A percentile compares a stretch with the other conserved stretches of the same genome.
Evolutionary conservation across 345 rosid genomes (phyloP).

Genomic region (Cardiospermum halicacabum): DNA sequence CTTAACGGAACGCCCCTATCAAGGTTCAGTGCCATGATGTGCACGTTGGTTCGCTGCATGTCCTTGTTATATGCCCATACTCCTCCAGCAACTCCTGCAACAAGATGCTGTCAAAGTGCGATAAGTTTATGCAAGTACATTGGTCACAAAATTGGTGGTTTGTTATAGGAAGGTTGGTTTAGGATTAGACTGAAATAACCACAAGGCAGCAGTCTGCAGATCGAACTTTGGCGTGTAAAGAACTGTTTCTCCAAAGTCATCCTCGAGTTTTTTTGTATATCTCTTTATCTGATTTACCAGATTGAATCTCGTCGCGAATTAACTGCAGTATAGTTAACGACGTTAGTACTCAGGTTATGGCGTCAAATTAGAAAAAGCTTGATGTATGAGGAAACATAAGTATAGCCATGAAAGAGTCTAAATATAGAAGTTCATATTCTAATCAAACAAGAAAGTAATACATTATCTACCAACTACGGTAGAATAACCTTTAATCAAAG

Average conservation of each 20-base stretch:
- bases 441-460: too few species aligned
- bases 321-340: constrained; percentile 41
- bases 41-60: constrained; percentile 66
- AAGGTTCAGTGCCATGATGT: constrained; percentile 81
- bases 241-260: constrained; percentile 90
- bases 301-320: constrained; percentile 80
- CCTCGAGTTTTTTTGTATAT: constrained; percentile 88
- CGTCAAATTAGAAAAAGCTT: neutral
- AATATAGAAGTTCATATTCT: too few species aligned
- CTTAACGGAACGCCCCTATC: constrained; percentile 79
- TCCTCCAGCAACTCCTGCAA: constrained; percentile 72
- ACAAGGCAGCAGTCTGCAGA: constrained; percentile 83
- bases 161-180: neutral
- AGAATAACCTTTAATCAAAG: too few species aligned
- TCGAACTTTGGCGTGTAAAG: constrained; percentile 95
- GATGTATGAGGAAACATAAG: neutral
- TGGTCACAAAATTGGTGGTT: constrained; percentile 9
- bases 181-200: constrained; percentile 65
- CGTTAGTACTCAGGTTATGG: neutral
- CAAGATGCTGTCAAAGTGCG: constrained; percentile 34
- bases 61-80: constrained; percentile 67
- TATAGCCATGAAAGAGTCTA: too few species aligned
- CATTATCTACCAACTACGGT: too few species aligned
- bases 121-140: constrained; percentile 9
- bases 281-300: constrained; percentile 89